Evolutionary conservation across 129 eudicot species (phyloP), one percentile per base, ranked within the genome.

Genomic region (Flaveria trinervia): DNA sequence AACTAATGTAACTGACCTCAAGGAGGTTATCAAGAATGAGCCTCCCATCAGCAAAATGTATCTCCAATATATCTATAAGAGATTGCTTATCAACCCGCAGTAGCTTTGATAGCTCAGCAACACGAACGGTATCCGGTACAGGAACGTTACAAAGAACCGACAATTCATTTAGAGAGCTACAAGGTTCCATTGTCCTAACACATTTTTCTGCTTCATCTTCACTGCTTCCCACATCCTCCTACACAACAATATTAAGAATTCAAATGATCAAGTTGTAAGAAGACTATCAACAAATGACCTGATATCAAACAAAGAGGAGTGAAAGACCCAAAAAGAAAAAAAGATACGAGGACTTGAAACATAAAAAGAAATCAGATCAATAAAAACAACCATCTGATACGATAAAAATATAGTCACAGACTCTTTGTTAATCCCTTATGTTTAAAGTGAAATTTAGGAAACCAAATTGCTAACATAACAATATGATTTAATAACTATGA

Each of bases 131-230:
- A 26, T 72, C 79, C 26, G 90, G 83, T 33, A 70, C 82, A 4
- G 89, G 92, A 16, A 85, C 82, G 82, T 85, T 82, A 18, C 92
- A 90, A 71, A 90, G 87, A 65, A 85, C 75, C n/a, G 90, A 90
- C 26, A 85, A 57, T 77, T 90, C 96, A 30, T 87, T 91, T 28
- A 90, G 56, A 70, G 82, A 83, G 79, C 87, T 85, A 75, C 80
- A 25, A 41, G 30, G 72, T 71, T 82, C 68, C 39, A 85, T 67
- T 61, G 23, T 48, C 68, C 64, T 16, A 59, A 82, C 16, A 41
- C 82, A 16, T 45, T 76, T 80, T 65, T 71, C 88, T 39, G 64
- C 49, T 84, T 79, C 87, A 54, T 75, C 77, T 79, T 81, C 92
- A 46, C 55, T 61, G 71, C 56, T 77, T 70, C 81, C 80, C 15